phyloP scores from a whole-genome alignment of 2,329 filamentous ascomycete species.

The Fusarium sp. region DNA sequence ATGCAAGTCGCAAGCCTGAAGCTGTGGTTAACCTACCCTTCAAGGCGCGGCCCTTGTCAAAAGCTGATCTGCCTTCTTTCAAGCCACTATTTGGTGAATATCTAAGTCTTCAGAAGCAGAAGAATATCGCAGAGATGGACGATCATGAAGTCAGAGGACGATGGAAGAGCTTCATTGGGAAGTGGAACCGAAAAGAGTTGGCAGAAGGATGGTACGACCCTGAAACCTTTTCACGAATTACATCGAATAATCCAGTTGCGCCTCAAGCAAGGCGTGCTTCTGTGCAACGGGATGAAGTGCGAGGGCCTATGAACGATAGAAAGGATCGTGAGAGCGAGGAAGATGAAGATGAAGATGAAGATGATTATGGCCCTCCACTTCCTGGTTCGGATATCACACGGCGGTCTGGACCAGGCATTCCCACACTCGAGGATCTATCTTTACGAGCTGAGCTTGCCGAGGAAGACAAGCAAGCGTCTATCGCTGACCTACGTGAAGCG shows the following conservation, averaged over 20 bases:
- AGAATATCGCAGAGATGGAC: slow-evolving; percentile 73
- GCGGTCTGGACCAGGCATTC: slow-evolving; percentile 69
- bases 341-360: slow-evolving; percentile 54
- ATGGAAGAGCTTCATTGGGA: slow-evolving; percentile 92
- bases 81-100: slow-evolving; percentile 83
- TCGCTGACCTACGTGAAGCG: slow-evolving; percentile 66
- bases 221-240: slow-evolving; percentile 64
- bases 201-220: slow-evolving; percentile 95
- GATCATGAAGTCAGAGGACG: slow-evolving; percentile 82
- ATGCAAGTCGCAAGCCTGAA: slow-evolving; percentile 23
- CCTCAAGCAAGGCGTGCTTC: slow-evolving; percentile 6
- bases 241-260: slow-evolving; percentile 41
- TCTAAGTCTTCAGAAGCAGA: slow-evolving; percentile 86
- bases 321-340: slow-evolving; percentile 41
- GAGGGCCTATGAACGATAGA: slow-evolving; percentile 63
- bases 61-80: slow-evolving; percentile 73
- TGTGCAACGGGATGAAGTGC: slow-evolving; percentile 20
- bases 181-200: slow-evolving; percentile 92
- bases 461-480: slow-evolving; percentile 62
- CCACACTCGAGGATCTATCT: slow-evolving; percentile 78
- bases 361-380: slow-evolving; percentile 64
- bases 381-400: slow-evolving; percentile 40
- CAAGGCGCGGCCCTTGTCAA: slow-evolving; percentile 72
- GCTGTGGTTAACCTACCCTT: slow-evolving; percentile 65
- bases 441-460: slow-evolving; percentile 62